phyloP scores from a whole-genome alignment of 1,284 basidiomycete species.

The Ceratobasidium papillatum region DNA sequence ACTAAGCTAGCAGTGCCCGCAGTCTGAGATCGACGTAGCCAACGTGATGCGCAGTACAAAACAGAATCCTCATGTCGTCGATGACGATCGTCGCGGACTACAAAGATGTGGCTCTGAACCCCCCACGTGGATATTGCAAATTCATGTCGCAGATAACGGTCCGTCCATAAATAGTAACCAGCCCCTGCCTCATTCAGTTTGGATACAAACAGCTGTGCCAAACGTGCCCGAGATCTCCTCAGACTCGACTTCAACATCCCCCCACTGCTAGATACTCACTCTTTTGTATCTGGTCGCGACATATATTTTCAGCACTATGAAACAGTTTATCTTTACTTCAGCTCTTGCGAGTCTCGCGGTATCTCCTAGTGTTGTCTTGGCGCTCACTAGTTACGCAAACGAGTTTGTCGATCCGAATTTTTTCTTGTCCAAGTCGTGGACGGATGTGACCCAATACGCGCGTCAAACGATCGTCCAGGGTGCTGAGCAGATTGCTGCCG shows the following conservation, averaged over 20 bases:
- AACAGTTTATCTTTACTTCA: background rate
- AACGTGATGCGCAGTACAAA: too few relatives aligned
- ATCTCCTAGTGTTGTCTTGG: background rate
- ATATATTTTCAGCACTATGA: background rate
- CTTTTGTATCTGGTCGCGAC: background rate
- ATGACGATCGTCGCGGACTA: too few relatives aligned
- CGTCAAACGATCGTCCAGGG: slow-evolving; percentile 58
- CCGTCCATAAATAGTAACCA: too few relatives aligned
- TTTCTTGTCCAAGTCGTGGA: slow-evolving; percentile 53
- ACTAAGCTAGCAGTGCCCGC: too few relatives aligned
- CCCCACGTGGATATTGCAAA: too few relatives aligned
- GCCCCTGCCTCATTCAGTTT: too few relatives aligned
- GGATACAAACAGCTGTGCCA: too few relatives aligned
- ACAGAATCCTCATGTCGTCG: too few relatives aligned
- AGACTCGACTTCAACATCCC: slow-evolving; percentile 4
- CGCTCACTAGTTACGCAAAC: slow-evolving; percentile 58
- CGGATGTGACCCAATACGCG: slow-evolving; percentile 55
- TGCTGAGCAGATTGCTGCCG: slow-evolving; percentile 56
- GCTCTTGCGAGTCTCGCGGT: background rate
- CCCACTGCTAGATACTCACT: background rate
- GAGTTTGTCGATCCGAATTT: slow-evolving; percentile 64
- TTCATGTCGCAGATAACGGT: too few relatives aligned
- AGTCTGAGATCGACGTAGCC: too few relatives aligned
- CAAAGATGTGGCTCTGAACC: too few relatives aligned
- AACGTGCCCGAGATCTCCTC: background rate